phyloP scores from a whole-genome alignment of 2,329 filamentous ascomycete species.

The Fusarium anguioides region DNA sequence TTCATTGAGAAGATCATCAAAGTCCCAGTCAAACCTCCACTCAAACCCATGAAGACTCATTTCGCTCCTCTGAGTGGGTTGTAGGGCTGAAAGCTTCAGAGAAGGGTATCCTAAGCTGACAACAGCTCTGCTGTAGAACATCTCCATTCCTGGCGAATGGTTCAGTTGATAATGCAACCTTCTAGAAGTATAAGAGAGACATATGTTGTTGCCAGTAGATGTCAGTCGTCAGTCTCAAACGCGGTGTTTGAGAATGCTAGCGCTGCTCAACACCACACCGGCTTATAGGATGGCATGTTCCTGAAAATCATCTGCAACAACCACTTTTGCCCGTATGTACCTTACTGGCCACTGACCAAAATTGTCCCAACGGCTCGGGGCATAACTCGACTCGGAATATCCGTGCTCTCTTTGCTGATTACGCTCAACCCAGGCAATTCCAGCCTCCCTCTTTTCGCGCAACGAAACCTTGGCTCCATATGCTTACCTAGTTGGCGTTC shows the following conservation, averaged over 20 bases:
- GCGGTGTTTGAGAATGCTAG: background rate
- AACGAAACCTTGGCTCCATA: background rate
- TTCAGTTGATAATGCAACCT: background rate
- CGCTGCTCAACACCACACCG: constrained; percentile 1
- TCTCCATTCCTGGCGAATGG: background rate
- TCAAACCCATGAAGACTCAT: background rate
- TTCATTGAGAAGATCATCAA: background rate
- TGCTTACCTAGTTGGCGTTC: background rate
- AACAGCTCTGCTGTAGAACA: background rate
- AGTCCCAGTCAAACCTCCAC: constrained; percentile 9
- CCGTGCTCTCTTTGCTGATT: background rate
- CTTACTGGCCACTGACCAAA: no score
- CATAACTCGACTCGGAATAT: background rate
- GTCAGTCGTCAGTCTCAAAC: background rate
- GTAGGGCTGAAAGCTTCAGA: constrained; percentile 30
- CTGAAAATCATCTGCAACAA: background rate
- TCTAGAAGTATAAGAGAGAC: background rate
- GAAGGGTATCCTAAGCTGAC: background rate
- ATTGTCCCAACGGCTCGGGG: background rate
- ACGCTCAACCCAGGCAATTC: background rate
- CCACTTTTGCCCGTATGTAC: background rate
- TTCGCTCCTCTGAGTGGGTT: constrained; percentile 16
- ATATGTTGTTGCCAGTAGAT: background rate
- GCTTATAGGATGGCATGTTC: background rate
- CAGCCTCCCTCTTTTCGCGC: constrained; percentile 16